A percentile compares a stretch with the other conserved stretches of the same genome.
Conservation (phyloP, 225 moss, liverwort and hornwort species). For the Pleurozium schreberi region DNA sequence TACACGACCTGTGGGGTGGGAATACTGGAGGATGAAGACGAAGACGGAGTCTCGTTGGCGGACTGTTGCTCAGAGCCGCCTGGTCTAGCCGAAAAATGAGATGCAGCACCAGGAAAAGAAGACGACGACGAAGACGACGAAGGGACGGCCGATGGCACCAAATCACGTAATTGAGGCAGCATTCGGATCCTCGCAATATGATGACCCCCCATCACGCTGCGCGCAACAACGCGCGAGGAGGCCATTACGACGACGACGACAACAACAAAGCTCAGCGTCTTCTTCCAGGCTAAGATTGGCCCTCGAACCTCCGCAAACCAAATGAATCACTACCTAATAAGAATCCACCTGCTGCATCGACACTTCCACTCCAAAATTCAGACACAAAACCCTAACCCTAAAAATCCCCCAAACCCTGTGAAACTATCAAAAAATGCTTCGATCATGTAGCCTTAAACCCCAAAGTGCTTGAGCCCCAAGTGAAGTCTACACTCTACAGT, state of each 20-base stretch:
- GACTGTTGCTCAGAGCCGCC: constrained; percentile 15
- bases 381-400: constrained; percentile 32
- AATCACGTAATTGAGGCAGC: constrained; percentile 19
- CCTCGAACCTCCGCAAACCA: background rate
- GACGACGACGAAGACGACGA: background rate
- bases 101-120: background rate
- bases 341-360: background rate
- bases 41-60: constrained; percentile 11
- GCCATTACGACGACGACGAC: constrained; percentile 2
- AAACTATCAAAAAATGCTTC: background rate
- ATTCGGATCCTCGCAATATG: constrained; percentile 16
- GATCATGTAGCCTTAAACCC: background rate
- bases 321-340: background rate
- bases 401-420: background rate
- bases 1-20: constrained; percentile 20
- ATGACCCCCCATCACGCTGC: constrained; percentile 20
- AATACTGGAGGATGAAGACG: constrained; percentile 8
- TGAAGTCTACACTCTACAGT: too few species aligned
- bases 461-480: constrained; percentile 7
- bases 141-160: background rate
- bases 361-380: background rate
- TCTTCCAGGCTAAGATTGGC: background rate
- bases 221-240: constrained; percentile 24
- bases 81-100: constrained; percentile 6
- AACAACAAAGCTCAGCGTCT: background rate